Evolutionary conservation across 2,329 filamentous ascomycete species (phyloP).

Genomic region (Sclerotinia spermophila): DNA sequence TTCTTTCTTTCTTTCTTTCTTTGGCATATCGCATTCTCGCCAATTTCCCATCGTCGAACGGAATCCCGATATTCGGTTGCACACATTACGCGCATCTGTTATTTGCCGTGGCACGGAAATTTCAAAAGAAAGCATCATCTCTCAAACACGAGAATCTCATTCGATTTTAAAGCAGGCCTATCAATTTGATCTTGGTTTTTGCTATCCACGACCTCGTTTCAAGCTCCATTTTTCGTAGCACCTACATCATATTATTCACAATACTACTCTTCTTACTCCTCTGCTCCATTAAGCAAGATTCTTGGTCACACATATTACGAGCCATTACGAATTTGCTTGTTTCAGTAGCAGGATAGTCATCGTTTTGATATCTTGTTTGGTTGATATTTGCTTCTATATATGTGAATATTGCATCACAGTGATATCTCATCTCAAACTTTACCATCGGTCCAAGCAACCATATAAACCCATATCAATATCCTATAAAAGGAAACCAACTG

Average conservation of each 20-base stretch:
- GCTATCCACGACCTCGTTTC: not conserved
- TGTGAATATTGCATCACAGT: not conserved
- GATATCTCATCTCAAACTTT: not conserved
- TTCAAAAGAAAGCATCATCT: not conserved
- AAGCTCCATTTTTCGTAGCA: not conserved
- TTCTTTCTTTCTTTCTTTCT: too few species aligned
- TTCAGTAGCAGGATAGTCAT: not conserved
- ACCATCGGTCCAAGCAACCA: not conserved
- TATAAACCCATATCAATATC: not conserved
- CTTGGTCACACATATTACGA: not conserved
- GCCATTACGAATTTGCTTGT: not conserved
- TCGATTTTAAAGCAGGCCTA: not conserved
- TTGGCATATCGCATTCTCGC: not conserved
- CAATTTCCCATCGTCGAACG: not conserved
- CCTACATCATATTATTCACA: not conserved
- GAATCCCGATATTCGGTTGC: not conserved
- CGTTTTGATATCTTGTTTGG: not conserved
- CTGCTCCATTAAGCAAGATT: not conserved
- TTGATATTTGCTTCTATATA: not conserved
- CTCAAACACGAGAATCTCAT: not conserved
- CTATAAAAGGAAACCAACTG: not conserved
- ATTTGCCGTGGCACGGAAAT: not conserved
- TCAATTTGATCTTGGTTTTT: not conserved
- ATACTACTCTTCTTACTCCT: not conserved
- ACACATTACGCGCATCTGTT: not conserved